Evolutionary conservation across 306 rosid genomes (phyloP).

Genomic region (Phaseolus lunatus): DNA sequence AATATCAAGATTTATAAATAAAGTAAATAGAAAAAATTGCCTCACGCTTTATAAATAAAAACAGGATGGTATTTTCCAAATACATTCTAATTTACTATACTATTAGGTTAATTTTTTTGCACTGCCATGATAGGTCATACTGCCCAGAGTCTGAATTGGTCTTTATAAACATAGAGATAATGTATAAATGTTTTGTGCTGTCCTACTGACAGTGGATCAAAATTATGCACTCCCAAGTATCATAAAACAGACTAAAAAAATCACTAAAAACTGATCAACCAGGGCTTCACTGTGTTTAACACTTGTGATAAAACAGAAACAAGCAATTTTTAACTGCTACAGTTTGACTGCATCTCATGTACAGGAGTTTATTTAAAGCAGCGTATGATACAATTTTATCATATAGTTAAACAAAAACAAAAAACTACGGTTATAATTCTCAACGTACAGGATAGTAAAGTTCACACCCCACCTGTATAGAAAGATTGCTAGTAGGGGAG

Average conservation of each 20-base stretch:
- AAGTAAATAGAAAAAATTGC: neutral
- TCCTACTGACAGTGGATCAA: neutral
- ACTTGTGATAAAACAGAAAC: constrained; percentile 13
- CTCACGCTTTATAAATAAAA: neutral
- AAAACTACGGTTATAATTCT: neutral
- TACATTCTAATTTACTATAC: constrained; percentile 1
- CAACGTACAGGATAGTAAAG: neutral
- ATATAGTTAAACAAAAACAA: constrained; percentile 8
- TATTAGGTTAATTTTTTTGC: neutral
- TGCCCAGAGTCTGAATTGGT: neutral
- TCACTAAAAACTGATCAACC: neutral
- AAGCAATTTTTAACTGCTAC: neutral
- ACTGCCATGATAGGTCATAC: constrained; percentile 3
- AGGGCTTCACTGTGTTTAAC: neutral
- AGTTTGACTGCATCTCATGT: constrained; percentile 3
- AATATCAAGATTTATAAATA: constrained; percentile 17
- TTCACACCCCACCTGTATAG: neutral
- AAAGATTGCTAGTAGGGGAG: constrained; percentile 16
- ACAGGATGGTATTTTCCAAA: constrained; percentile 3
- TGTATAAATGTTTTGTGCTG: neutral
- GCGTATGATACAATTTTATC: neutral
- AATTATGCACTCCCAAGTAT: neutral
- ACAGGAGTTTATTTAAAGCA: neutral
- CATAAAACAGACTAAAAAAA: neutral
- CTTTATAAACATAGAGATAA: constrained; percentile 9